Conservation (phyloP, 179 eudicot genomes). For the Kewa caespitosa region DNA sequence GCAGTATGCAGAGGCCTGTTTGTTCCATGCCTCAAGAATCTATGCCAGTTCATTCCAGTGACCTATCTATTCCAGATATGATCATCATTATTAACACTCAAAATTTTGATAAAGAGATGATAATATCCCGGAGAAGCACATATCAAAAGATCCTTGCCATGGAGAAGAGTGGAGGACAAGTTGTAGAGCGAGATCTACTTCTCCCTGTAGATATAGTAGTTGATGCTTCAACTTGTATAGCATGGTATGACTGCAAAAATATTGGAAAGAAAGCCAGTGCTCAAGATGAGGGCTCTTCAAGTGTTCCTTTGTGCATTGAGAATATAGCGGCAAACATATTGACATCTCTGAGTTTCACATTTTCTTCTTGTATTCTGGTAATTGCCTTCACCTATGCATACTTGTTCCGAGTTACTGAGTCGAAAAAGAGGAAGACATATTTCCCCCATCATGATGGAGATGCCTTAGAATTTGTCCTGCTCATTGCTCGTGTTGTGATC, state of each 20-base stretch:
- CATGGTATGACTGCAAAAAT: conserved; percentile 85
- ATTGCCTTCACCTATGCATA: conserved; percentile 20
- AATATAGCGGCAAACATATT: conserved; percentile 77
- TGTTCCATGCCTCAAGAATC: conserved; percentile 35
- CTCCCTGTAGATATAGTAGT: conserved; percentile 77
- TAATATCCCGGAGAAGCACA: conserved; percentile 86
- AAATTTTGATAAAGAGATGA: conserved; percentile 79
- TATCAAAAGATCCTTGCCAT: conserved; percentile 78
- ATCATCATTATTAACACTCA: conserved; percentile 76
- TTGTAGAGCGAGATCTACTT: conserved; percentile 79
- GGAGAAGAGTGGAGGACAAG: conserved; percentile 85
- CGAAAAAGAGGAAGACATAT: background rate
- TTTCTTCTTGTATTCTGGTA: conserved; percentile 90
- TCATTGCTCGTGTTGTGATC: conserved; percentile 1
- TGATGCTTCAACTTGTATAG: conserved; percentile 66
- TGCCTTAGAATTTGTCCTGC: background rate
- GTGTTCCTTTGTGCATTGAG: conserved; percentile 72
- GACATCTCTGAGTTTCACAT: conserved; percentile 84
- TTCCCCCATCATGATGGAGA: background rate
- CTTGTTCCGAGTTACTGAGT: background rate
- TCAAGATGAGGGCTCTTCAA: conserved; percentile 68
- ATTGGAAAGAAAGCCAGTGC: conserved; percentile 69
- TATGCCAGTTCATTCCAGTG: conserved; percentile 22
- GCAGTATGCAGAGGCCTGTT: conserved; percentile 31
- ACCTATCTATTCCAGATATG: conserved; percentile 43